phyloP scores from a whole-genome alignment of 257 asterid species.

The Scutellaria minor region DNA sequence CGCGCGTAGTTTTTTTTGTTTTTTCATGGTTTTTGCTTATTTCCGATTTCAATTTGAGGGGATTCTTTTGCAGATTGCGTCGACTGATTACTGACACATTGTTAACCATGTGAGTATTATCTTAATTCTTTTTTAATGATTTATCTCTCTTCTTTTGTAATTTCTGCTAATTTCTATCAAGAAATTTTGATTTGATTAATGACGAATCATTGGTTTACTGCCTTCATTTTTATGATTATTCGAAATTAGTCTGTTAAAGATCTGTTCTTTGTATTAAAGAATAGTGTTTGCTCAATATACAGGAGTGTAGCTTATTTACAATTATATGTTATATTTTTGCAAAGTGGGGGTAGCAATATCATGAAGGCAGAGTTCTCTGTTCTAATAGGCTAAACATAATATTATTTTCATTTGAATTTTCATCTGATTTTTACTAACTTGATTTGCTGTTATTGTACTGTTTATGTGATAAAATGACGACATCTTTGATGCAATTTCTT shows the following conservation, averaged over 20 bases:
- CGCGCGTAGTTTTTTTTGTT: constrained; percentile 11
- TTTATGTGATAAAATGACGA: neutral
- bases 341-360: neutral
- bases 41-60: constrained; percentile 19
- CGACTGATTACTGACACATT: constrained; percentile 26
- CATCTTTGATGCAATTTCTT: constrained; percentile 8
- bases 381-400: neutral
- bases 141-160: neutral
- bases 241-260: neutral
- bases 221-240: neutral
- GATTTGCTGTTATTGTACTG: neutral
- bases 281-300: neutral
- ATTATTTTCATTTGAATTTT: neutral
- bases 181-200: neutral
- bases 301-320: neutral
- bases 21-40: neutral
- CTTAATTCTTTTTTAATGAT: neutral
- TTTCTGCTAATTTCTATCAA: constrained; percentile 8
- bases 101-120: constrained; percentile 43
- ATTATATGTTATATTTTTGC: neutral
- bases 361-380: constrained; percentile 11
- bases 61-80: constrained; percentile 44
- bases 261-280: neutral
- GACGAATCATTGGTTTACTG: neutral
- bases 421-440: neutral